Evolutionary conservation across 139 green algal species (phyloP), one percentile per base, ranked within the genome.

Genomic region (Chlorella sp.): DNA sequence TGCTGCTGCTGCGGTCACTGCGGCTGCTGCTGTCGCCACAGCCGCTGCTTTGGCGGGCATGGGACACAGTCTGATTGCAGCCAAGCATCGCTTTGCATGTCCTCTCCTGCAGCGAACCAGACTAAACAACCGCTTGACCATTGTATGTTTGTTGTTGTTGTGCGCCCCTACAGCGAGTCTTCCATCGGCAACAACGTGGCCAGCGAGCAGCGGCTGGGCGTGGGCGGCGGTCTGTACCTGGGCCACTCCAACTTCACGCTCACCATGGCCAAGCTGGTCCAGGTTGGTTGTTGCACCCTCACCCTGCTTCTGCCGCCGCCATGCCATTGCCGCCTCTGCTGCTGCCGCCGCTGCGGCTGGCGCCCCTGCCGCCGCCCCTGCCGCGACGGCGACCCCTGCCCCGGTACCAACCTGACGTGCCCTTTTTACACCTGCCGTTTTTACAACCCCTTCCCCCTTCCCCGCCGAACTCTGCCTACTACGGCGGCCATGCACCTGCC

Each of bases 151-250:
- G n/a, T n/a, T n/a, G n/a, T n/a, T n/a, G n/a, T 32, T n/a, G 30
- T 22, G 48, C 36, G 1, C 36, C 34, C 54, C 34, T 51, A 56
- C 77, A 83, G 77, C 60, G 43, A 41, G 1, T 73, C 77, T 3
- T 34, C 14, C 5, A 3, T 83, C 1, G 9, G 28, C 6, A 19
- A 7, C 40, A 83, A 83, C 28, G 28, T 17, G 7, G 77, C 40
- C 26, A 74, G 11, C 30, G 16, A 17, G 13, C 16, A 43, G 22
- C 58, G 41, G 28, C 60, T 75, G 13, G 85, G 79, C 8, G 13
- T 82, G 28, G 85, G 85, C 34, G 85, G 85, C 67, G 85, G 68
- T 7, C 20, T 82, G 1, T 86, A 73, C 74, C 67, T 88, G 43
- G 78, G 68, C 16, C 38, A 54, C 19, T 41, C 60, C 16, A 65